These are phyloP conservation scores for Stachybotrys chartarum DNA, from an alignment of 2,329 filamentous ascomycete genomes.

Conservation along the genomic window DNA sequence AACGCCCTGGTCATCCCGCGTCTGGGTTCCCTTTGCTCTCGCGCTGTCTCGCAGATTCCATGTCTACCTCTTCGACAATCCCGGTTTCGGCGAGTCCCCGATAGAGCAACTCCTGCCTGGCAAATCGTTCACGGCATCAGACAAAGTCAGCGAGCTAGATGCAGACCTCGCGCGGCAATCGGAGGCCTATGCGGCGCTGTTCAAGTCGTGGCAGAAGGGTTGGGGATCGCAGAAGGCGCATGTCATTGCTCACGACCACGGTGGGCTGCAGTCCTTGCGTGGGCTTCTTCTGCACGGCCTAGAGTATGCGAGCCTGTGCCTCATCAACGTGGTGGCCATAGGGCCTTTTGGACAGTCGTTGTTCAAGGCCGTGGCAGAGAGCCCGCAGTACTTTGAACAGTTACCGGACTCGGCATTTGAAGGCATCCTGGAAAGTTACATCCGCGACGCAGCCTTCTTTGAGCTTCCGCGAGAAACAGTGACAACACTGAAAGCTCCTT, in stretches of 20 bases:
- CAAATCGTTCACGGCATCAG: neutral
- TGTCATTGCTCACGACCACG: conserved; percentile 37
- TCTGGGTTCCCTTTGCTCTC: conserved; percentile 28
- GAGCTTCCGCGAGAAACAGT: conserved; percentile 21
- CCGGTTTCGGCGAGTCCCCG: conserved; percentile 34
- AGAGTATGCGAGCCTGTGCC: conserved; percentile 28
- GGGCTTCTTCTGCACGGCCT: conserved; percentile 27
- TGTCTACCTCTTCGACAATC: conserved; percentile 37
- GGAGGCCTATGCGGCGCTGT: conserved; percentile 28
- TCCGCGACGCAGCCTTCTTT: conserved; percentile 26
- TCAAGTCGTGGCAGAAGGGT: conserved; percentile 20
- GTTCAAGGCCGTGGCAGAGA: conserved; percentile 31
- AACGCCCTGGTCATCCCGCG: conserved; percentile 36
- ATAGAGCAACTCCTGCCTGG: conserved; percentile 10
- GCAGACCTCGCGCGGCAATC: conserved; percentile 30
- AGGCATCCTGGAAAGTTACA: conserved; percentile 31
- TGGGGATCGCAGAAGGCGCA: conserved; percentile 21
- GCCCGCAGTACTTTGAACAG: conserved; percentile 24
- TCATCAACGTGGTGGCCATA: conserved; percentile 35
- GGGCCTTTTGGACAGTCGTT: conserved; percentile 34
- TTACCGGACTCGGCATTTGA: conserved; percentile 24
- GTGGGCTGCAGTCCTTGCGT: conserved; percentile 30
- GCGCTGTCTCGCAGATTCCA: conserved; percentile 25
- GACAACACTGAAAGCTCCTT: conserved; percentile 27
- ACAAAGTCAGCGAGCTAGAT: conserved; percentile 15